A percentile compares a stretch with the other conserved stretches of the same genome.
Evolutionary conservation across 768 basidiomycete species (phyloP).

Genomic region (Tylopilus plumbeoviolaceoides): DNA sequence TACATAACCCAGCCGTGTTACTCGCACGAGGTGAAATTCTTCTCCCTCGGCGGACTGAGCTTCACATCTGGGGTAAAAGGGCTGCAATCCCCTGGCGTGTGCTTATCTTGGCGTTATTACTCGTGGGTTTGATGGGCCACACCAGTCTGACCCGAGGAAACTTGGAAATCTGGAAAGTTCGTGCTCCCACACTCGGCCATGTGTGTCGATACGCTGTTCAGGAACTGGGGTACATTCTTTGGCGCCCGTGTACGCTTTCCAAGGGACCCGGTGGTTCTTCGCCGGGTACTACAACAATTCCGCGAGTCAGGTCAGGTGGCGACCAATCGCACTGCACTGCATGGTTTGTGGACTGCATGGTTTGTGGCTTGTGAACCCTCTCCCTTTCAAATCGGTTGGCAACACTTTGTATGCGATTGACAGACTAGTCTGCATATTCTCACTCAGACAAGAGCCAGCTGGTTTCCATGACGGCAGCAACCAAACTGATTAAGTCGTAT

Average conservation of each 20-base stretch:
- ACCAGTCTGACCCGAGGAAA: constrained; percentile 10
- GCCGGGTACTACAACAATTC: neutral
- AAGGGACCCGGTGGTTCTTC: constrained; percentile 5
- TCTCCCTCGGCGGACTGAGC: constrained; percentile 7
- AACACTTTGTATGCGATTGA: neutral
- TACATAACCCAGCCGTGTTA: neutral
- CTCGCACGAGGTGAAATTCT: constrained; percentile 4
- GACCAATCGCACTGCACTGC: too few relatives aligned
- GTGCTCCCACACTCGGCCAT: constrained; percentile 9
- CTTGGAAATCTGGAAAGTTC: constrained; percentile 5
- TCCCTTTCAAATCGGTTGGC: constrained; percentile 6
- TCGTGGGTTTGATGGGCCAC: constrained; percentile 9
- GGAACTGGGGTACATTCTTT: constrained; percentile 28
- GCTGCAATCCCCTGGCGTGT: neutral
- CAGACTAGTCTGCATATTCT: neutral
- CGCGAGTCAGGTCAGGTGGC: too few relatives aligned
- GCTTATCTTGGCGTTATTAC: constrained; percentile 17
- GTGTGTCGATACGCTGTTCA: constrained; percentile 17
- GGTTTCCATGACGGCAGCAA: constrained; percentile 18
- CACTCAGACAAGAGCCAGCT: constrained; percentile 1
- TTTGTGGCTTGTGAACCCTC: neutral
- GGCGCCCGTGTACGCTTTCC: constrained; percentile 6
- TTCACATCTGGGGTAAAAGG: constrained; percentile 16
- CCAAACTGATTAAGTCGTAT: neutral
- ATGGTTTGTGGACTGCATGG: neutral